Base-by-base conservation (phyloP, 2,329 filamentous ascomycete species). In the Alternaria panax region DNA sequence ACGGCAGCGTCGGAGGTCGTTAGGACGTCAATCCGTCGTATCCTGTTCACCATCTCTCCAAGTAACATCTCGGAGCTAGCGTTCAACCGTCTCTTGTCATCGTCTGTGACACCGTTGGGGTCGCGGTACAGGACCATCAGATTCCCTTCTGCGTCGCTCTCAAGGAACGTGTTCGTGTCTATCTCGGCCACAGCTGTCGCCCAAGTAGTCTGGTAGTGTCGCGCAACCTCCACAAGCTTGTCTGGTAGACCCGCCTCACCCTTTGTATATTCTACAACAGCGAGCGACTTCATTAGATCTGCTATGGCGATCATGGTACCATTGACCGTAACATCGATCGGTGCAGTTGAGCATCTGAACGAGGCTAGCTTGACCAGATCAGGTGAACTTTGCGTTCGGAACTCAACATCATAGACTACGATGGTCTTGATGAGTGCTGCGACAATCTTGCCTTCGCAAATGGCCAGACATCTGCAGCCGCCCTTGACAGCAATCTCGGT, bases 251-350 rank as follows among this genome's bases (percentile, higher is more conserved):
- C 87, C 3, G 86, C 79, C 22, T 83, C 76, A 2, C 87, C 85
- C 3, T 84, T 84, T 0, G 84, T 81, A 72, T 90, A 95, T 72
- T 95, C 84, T 8, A 97, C 82, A 6, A 98, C 81, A 1, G 90
- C 89, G 24, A 96, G 83, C 1, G 92, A 96, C 80, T 98, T 97
- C 91, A 97, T 97, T 45, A 99, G 81, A 73, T 99, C 95, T 0
- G 90, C 91, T 9, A 98, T 88, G 0, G 91, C 92, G 63, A 99
- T 93, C 24, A 87, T 83, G 66, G 90, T 88, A 1, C 86, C 90
- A 1, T 87, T 86, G 14, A 97, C 85, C 9, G 89, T 88, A 7
- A 98, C 77, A 66, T 94, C 92, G 16, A 96, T 87, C 0, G 95
- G 93, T 30, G 92, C 91, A 0, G 93, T 96, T 2, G 92, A 88